A percentile compares a stretch with the other conserved stretches of the same genome.
Evolutionary conservation across 202 grass and related monocot species (phyloP).

Genomic region (Panicum virgatum): DNA sequence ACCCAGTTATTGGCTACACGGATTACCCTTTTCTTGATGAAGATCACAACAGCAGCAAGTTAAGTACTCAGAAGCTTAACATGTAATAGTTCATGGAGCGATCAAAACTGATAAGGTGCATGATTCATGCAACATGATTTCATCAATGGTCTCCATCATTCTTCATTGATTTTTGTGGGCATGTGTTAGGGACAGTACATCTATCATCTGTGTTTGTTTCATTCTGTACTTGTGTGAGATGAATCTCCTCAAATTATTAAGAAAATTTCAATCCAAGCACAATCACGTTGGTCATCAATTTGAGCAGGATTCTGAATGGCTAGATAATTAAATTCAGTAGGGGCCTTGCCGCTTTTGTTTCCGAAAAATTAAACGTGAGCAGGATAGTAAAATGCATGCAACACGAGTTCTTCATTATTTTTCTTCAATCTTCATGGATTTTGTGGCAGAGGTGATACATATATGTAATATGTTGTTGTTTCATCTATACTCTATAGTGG

Average conservation of each 20-base stretch:
- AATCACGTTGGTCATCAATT: no score
- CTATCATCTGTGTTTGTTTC: not conserved
- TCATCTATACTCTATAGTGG: no score
- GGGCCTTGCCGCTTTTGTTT: no score
- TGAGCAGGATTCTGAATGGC: no score
- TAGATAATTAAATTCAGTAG: no score
- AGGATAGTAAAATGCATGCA: no score
- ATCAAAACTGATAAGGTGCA: not conserved
- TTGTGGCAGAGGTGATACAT: no score
- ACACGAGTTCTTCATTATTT: no score
- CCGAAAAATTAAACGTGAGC: no score
- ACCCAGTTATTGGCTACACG: constrained; percentile 61
- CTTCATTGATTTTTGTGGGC: not conserved
- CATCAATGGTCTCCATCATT: not conserved
- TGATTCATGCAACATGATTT: not conserved
- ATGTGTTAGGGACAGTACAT: not conserved
- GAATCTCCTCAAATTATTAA: not conserved
- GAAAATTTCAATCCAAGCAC: no score
- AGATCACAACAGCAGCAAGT: accelerated
- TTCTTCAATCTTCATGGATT: no score
- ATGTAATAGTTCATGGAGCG: not conserved
- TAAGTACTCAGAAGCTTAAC: not conserved
- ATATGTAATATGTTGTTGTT: no score
- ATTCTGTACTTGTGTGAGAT: not conserved
- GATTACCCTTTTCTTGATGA: constrained; percentile 59